Conservation (phyloP, 345 rosid species). For the Aquilaria yunnanensis region DNA sequence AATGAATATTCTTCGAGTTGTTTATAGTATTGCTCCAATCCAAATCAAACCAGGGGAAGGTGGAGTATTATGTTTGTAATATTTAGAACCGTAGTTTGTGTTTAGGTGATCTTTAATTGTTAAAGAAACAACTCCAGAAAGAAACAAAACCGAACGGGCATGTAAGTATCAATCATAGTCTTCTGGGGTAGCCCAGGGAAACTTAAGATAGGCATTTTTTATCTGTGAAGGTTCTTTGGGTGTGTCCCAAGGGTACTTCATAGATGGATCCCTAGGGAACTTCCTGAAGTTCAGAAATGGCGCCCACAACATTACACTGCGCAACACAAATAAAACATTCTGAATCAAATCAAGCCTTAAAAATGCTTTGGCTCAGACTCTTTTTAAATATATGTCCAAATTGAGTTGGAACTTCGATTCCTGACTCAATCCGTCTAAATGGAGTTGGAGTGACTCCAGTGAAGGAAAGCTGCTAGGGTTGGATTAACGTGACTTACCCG, state of each 20-base stretch:
- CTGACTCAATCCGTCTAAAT: background rate
- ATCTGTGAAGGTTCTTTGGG: conserved; percentile 62
- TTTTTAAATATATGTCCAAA: too few species aligned
- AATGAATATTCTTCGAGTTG: too few species aligned
- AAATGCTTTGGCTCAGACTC: too few species aligned
- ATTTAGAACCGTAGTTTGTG: too few species aligned
- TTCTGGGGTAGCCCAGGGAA: conserved; percentile 76
- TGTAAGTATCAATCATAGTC: conserved; percentile 35
- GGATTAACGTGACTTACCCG: conserved; percentile 35
- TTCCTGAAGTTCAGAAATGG: conserved; percentile 92
- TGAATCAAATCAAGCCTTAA: background rate
- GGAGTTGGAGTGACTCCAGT: background rate
- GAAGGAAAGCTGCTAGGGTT: background rate
- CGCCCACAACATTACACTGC: conserved; percentile 78
- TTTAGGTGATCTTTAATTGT: too few species aligned
- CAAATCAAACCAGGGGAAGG: too few species aligned
- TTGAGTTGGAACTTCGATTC: too few species aligned
- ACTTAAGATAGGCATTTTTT: conserved; percentile 45
- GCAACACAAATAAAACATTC: background rate
- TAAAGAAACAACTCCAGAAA: too few species aligned
- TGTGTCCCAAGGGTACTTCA: conserved; percentile 77
- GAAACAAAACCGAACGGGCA: too few species aligned
- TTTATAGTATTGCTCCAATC: too few species aligned
- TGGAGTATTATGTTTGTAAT: too few species aligned
- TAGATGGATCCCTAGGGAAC: conserved; percentile 74